These are phyloP conservation scores for Dendrobium huoshanense DNA, from an alignment of 106 monocot genomes.

Conservation along the genomic window DNA sequence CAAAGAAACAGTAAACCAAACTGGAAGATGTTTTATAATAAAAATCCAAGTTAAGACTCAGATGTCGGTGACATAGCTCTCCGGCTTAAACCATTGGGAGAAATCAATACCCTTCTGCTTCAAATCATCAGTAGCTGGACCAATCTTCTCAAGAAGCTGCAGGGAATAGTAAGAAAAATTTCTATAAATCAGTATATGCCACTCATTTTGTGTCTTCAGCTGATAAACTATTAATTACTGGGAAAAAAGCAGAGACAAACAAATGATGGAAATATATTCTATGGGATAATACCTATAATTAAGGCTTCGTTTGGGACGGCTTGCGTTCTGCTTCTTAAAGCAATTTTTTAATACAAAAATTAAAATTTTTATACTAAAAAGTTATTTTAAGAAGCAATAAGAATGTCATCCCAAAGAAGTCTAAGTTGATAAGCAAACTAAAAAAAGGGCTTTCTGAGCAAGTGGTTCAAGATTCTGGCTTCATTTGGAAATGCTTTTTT, in stretches of 20 bases:
- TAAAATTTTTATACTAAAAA: too few relatives aligned
- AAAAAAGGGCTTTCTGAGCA: neutral
- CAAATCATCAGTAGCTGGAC: constrained; percentile 81
- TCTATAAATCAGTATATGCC: neutral
- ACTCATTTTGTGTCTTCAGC: neutral
- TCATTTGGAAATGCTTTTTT: too few relatives aligned
- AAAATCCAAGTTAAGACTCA: constrained; percentile 20
- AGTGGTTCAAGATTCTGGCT: neutral
- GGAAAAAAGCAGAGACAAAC: too few relatives aligned
- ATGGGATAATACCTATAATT: too few relatives aligned
- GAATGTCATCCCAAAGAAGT: too few relatives aligned
- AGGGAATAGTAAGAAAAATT: neutral
- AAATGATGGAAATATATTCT: too few relatives aligned
- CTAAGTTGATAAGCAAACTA: too few relatives aligned
- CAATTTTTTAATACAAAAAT: too few relatives aligned
- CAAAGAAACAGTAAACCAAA: too few relatives aligned
- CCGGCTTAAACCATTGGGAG: constrained; percentile 90
- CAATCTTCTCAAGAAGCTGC: constrained; percentile 91
- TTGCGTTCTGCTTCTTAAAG: too few relatives aligned
- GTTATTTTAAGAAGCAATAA: too few relatives aligned
- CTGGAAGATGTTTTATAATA: neutral
- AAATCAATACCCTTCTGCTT: constrained; percentile 85
- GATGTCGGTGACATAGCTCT: constrained; percentile 59
- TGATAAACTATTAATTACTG: neutral
- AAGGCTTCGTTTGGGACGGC: too few relatives aligned